Percentiles rank a stretch among this genome's conserved stretches.
These are phyloP conservation scores for Cyberlindnera lachancei DNA, from an alignment of 805 yeast species.

Conservation along the genomic window DNA sequence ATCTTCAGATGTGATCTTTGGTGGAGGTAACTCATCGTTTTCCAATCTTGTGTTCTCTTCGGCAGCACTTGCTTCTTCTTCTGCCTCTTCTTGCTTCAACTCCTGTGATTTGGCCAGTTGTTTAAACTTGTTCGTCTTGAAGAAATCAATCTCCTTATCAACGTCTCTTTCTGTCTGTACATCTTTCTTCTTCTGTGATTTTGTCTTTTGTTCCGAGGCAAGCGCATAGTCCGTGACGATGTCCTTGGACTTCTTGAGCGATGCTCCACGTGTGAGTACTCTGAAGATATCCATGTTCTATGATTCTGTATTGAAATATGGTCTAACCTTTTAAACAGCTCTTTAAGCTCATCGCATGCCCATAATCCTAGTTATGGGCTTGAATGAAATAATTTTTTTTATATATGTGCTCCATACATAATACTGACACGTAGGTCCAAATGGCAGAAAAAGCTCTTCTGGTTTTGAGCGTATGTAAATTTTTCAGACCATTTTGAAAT, in stretches of 20 bases:
- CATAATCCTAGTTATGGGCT: no score
- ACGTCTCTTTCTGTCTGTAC: slow-evolving; percentile 41
- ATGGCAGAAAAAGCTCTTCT: no score
- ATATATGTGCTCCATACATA: no score
- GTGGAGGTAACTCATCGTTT: slow-evolving; percentile 21
- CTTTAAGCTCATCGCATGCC: no score
- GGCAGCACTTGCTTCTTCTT: slow-evolving; percentile 19
- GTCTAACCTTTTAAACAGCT: no score
- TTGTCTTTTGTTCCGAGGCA: slow-evolving; percentile 22
- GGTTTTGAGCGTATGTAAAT: no score
- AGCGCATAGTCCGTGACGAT: slow-evolving; percentile 21
- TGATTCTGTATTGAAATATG: no score
- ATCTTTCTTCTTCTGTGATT: slow-evolving; percentile 26
- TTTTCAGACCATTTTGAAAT: no score
- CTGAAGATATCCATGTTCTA: slow-evolving; percentile 77
- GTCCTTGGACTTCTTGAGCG: slow-evolving; percentile 47
- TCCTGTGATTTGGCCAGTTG: slow-evolving; percentile 21
- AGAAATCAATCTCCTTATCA: slow-evolving; percentile 76
- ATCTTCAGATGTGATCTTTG: slow-evolving; percentile 40
- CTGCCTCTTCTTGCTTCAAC: slow-evolving; percentile 18
- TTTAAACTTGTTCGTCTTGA: slow-evolving; percentile 44
- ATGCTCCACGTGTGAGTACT: slow-evolving; percentile 80
- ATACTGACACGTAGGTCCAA: no score
- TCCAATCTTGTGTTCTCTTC: slow-evolving; percentile 24
- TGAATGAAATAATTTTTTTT: no score